Conservation (phyloP, 2,329 filamentous ascomycete species). For the Gliomastix tumulicola region DNA sequence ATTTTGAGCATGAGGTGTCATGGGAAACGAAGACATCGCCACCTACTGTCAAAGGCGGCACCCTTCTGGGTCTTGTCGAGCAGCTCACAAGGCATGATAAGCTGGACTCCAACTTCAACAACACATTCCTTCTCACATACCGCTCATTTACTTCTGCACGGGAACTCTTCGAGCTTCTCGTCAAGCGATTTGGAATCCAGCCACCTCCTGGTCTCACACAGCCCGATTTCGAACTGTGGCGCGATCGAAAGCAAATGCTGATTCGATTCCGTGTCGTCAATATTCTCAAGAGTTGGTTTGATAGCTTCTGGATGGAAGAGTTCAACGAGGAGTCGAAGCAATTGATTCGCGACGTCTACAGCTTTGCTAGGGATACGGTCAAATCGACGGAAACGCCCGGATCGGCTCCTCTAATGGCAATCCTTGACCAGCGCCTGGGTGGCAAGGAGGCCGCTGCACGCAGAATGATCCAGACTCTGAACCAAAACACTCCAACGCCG, state of each 20-base stretch:
- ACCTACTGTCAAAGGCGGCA: conserved; percentile 79
- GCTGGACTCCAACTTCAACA: conserved; percentile 91
- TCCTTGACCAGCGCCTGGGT: conserved; percentile 80
- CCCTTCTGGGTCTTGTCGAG: conserved; percentile 81
- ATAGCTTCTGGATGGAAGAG: conserved; percentile 98
- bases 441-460: conserved; percentile 85
- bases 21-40: conserved; percentile 79
- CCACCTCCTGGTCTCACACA: conserved; percentile 74
- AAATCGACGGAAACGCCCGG: conserved; percentile 91
- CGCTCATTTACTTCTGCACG: conserved; percentile 86
- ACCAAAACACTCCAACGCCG: conserved; percentile 72
- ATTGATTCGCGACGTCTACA: conserved; percentile 81
- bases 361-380: conserved; percentile 86
- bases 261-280: conserved; percentile 96
- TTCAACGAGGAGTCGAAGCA: conserved; percentile 76
- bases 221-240: conserved; percentile 78
- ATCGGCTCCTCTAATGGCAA: conserved; percentile 73
- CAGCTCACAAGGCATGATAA: conserved; percentile 95
- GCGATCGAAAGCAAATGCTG: conserved; percentile 89
- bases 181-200: conserved; percentile 87
- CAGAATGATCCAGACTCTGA: conserved; percentile 79
- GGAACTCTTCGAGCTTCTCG: conserved; percentile 87
- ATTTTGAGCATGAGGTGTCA: conserved; percentile 81
- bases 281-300: conserved; percentile 97
- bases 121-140: conserved; percentile 95